Evolutionary conservation across 2,329 filamentous ascomycete genomes (phyloP).

Genomic region (Lojkania enalia): DNA sequence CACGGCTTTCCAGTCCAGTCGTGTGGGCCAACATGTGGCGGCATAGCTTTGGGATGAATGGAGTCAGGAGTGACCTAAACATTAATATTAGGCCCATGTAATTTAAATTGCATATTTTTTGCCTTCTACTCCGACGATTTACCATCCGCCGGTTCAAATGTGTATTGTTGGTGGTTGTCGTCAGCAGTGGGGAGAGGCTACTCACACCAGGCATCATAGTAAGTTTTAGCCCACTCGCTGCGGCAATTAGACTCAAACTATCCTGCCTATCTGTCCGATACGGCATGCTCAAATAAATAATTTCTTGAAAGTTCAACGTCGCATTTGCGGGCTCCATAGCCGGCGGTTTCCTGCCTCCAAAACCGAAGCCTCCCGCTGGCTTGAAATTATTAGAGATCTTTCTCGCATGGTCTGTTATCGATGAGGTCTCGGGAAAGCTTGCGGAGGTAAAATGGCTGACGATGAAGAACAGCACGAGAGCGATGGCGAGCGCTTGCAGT

Average conservation of each 20-base stretch:
- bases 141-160: no score
- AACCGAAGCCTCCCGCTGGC: no score
- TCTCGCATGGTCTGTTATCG: no score
- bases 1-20: conserved; percentile 9
- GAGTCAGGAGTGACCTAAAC: conserved; percentile 7
- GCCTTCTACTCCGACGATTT: no score
- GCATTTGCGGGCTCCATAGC: conserved; percentile 13
- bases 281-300: conserved; percentile 21
- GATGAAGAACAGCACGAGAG: no score
- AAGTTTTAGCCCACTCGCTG: conserved; percentile 15
- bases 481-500: no score
- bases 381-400: no score
- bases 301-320: conserved; percentile 22
- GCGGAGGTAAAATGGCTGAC: no score
- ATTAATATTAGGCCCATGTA: no score
- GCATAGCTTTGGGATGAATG: conserved; percentile 18
- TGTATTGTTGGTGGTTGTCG: no score
- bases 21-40: conserved; percentile 5
- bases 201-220: conserved; percentile 19
- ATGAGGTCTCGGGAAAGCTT: no score
- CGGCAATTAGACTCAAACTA: conserved; percentile 17
- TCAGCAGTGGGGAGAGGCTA: neutral
- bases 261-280: conserved; percentile 20
- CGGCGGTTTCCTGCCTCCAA: no score
- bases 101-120: neutral